A percentile compares a stretch with the other conserved stretches of the same genome.
Evolutionary conservation across 129 eudicot species (phyloP).

Genomic region (Cynara cardunculus): DNA sequence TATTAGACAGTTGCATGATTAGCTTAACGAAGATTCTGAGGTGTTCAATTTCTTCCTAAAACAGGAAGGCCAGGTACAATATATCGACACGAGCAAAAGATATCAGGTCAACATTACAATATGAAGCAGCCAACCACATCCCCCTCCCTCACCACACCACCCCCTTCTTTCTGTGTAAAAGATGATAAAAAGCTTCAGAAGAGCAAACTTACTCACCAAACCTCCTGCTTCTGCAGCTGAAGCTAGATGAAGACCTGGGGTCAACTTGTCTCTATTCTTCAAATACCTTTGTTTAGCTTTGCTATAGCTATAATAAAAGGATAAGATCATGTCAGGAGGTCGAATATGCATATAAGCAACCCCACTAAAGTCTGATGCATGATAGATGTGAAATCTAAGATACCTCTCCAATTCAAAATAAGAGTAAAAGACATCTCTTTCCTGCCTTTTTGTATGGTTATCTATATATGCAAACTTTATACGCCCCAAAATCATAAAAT

Average conservation of each 20-base stretch:
- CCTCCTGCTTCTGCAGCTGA: conserved; percentile 99
- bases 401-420: neutral
- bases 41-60: neutral
- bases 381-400: neutral
- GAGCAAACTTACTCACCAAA: conserved; percentile 49
- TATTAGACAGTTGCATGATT: neutral
- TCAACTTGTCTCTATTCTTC: conserved; percentile 53
- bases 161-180: neutral
- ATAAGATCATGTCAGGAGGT: neutral
- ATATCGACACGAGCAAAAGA: neutral
- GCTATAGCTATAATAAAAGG: conserved; percentile 55
- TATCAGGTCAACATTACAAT: neutral
- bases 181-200: neutral
- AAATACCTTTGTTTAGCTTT: conserved; percentile 88
- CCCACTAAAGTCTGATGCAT: neutral
- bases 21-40: neutral
- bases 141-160: neutral
- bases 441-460: neutral
- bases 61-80: neutral
- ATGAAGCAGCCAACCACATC: no score
- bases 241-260: conserved; percentile 84
- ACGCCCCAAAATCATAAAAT: neutral
- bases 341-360: conserved; percentile 10
- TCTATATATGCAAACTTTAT: neutral
- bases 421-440: neutral